Conservation (phyloP, 371 early-diverging fungal genomes). For the Rhizopus stolonifer region DNA sequence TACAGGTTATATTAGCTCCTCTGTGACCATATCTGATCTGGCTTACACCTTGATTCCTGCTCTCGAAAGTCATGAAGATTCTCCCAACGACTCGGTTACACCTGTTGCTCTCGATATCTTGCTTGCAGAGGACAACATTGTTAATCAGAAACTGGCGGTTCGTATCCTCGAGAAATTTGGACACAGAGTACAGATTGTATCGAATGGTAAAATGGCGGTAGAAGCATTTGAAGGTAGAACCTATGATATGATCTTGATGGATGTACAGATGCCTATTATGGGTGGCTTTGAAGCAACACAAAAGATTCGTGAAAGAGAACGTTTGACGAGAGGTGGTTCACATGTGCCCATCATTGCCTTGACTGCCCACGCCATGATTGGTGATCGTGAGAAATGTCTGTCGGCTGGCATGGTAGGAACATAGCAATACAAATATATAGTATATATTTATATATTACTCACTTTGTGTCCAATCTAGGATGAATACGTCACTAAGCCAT, state of each 20-base stretch:
- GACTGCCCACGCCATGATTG: constrained; percentile 83
- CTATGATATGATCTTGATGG: constrained; percentile 79
- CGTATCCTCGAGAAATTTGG: constrained; percentile 75
- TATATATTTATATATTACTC: neutral
- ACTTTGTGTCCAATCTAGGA: constrained; percentile 31
- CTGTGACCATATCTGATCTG: constrained; percentile 58
- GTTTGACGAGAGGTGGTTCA: constrained; percentile 34
- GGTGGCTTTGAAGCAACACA: constrained; percentile 79
- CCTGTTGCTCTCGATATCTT: constrained; percentile 63
- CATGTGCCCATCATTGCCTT: constrained; percentile 76
- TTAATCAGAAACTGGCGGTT: constrained; percentile 79
- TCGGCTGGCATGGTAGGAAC: constrained; percentile 66
- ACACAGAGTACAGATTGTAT: constrained; percentile 68
- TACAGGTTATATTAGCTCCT: constrained; percentile 62
- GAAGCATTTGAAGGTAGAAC: constrained; percentile 58
- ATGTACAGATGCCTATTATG: constrained; percentile 76
- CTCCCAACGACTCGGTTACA: constrained; percentile 53
- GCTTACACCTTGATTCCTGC: constrained; percentile 68
- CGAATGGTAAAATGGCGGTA: constrained; percentile 75
- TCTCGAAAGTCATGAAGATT: constrained; percentile 61
- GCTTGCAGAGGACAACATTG: constrained; percentile 80
- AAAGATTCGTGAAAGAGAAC: constrained; percentile 67
- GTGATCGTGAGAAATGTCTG: constrained; percentile 76
- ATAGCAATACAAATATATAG: neutral
- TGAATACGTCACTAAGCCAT: constrained; percentile 77